phyloP scores from a whole-genome alignment of 768 basidiomycete genomes.

The Boletus rubescentipes region DNA sequence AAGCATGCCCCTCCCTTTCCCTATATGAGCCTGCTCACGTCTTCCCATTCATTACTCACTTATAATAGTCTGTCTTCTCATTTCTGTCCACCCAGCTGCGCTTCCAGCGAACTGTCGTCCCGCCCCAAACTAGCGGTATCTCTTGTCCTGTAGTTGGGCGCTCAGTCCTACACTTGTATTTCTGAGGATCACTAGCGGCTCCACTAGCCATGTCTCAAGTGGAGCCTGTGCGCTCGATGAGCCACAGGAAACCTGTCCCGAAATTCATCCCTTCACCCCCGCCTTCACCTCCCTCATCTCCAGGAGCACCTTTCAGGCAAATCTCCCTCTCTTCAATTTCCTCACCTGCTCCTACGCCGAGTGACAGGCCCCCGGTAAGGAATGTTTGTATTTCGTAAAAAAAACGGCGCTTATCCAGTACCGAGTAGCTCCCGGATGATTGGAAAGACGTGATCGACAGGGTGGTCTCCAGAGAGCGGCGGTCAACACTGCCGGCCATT shows the following conservation, averaged over 20 bases:
- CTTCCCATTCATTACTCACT: constrained; percentile 26
- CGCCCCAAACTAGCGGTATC: constrained; percentile 10
- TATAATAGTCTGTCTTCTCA: constrained; percentile 32
- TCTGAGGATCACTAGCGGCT: constrained; percentile 6
- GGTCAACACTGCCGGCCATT: constrained; percentile 32
- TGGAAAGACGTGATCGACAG: constrained; percentile 37
- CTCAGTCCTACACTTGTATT: constrained; percentile 8
- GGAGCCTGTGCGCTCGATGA: constrained; percentile 42
- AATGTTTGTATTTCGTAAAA: neutral
- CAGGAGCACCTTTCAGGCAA: constrained; percentile 34
- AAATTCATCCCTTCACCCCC: constrained; percentile 65
- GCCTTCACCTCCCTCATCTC: constrained; percentile 36
- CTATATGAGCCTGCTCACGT: constrained; percentile 33
- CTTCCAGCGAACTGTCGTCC: constrained; percentile 17
- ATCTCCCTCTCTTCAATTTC: constrained; percentile 31
- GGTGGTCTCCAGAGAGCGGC: constrained; percentile 31
- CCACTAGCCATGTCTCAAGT: constrained; percentile 25
- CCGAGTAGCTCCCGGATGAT: constrained; percentile 33
- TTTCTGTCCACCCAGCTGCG: constrained; percentile 28
- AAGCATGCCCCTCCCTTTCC: constrained; percentile 25
- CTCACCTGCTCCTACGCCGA: constrained; percentile 13
- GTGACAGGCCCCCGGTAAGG: constrained; percentile 35
- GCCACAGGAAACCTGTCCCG: constrained; percentile 72
- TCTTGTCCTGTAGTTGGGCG: constrained; percentile 12
- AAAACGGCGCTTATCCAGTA: constrained; percentile 3